Evolutionary conservation across 352 stramenopile species (phyloP).

Genomic region (Globisporangium nunn): DNA sequence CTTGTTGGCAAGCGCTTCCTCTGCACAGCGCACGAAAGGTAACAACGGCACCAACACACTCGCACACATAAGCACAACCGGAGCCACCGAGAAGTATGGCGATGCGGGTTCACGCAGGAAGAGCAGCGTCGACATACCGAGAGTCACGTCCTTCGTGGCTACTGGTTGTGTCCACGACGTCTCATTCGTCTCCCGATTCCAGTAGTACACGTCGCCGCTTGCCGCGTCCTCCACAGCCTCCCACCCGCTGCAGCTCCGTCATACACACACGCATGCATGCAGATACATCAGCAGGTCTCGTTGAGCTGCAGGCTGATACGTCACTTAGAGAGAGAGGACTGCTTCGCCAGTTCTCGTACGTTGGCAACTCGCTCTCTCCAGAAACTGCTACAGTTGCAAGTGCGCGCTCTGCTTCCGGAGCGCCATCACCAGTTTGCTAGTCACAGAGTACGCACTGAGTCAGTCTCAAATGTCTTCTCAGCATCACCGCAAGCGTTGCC

Average conservation of each 20-base stretch:
- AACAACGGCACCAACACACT: neutral
- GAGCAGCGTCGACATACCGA: constrained; percentile 23
- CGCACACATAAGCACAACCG: neutral
- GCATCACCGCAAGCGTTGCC: neutral
- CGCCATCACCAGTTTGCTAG: neutral
- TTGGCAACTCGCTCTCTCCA: neutral
- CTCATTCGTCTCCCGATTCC: constrained; percentile 67
- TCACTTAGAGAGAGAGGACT: no score
- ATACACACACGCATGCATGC: neutral
- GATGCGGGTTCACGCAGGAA: neutral
- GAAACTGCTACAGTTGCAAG: neutral
- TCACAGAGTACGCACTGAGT: neutral
- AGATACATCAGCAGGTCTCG: neutral
- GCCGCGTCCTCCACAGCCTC: constrained; percentile 47
- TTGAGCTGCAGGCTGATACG: neutral
- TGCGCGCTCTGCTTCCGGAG: neutral
- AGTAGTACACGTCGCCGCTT: constrained; percentile 61
- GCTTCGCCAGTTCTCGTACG: neutral
- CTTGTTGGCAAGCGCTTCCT: constrained; percentile 49
- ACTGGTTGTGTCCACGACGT: constrained; percentile 60
- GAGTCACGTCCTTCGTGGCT: constrained; percentile 30
- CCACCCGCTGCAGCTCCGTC: constrained; percentile 37
- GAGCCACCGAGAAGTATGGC: neutral
- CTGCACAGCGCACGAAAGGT: constrained; percentile 10
- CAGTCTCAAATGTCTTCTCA: neutral